These are phyloP conservation scores for Penicillium sp. DNA, from an alignment of 2,329 filamentous ascomycete genomes.

Conservation along the genomic window DNA sequence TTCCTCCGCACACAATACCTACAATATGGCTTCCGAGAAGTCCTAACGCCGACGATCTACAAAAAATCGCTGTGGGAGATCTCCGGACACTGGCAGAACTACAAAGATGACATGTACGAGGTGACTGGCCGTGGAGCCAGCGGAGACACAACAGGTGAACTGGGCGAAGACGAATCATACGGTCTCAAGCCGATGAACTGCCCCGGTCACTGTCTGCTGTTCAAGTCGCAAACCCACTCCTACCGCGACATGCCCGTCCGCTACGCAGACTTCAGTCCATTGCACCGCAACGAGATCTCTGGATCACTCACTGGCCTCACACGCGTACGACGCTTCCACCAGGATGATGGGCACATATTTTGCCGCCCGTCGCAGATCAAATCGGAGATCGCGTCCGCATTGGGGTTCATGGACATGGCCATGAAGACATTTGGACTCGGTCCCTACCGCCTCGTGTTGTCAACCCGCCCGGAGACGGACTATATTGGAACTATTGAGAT, in stretches of 20 bases:
- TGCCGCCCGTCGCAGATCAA: constrained; percentile 76
- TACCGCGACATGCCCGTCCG: constrained; percentile 81
- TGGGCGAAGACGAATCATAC: constrained; percentile 68
- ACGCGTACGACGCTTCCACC: constrained; percentile 81
- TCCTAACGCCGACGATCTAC: constrained; percentile 88
- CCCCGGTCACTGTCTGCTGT: constrained; percentile 83
- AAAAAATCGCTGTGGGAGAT: constrained; percentile 84
- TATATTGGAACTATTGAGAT: constrained; percentile 75
- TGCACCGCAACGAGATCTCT: constrained; percentile 85
- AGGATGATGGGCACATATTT: constrained; percentile 91
- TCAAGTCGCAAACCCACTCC: constrained; percentile 70
- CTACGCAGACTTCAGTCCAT: constrained; percentile 81
- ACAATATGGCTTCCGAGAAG: constrained; percentile 82
- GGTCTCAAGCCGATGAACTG: constrained; percentile 94
- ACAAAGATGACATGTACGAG: constrained; percentile 89
- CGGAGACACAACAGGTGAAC: constrained; percentile 46
- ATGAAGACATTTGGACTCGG: constrained; percentile 71
- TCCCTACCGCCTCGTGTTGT: constrained; percentile 73
- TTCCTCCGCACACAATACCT: constrained; percentile 84
- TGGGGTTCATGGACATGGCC: constrained; percentile 72
- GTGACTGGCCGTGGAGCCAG: constrained; percentile 59
- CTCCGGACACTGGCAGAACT: constrained; percentile 86
- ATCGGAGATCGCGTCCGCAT: constrained; percentile 70
- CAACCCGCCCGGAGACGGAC: constrained; percentile 73
- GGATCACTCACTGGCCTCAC: constrained; percentile 80